These are phyloP conservation scores for Penicillium olsonii DNA, from an alignment of 2,329 filamentous ascomycete genomes.

Conservation along the genomic window DNA sequence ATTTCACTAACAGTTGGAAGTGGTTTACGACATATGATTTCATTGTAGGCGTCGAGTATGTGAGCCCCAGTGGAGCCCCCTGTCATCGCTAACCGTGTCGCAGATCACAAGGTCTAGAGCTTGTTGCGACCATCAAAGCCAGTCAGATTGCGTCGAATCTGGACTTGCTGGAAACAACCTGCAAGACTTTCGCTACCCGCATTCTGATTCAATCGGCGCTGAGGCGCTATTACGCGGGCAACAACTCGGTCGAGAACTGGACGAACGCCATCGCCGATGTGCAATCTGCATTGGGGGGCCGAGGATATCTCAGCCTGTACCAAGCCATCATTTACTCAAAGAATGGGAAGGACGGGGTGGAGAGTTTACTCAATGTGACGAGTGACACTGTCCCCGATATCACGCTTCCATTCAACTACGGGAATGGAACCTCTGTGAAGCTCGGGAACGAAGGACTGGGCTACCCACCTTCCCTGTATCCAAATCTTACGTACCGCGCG, in stretches of 20 bases:
- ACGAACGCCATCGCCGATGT: slow-evolving; percentile 63
- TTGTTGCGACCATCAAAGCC: slow-evolving; percentile 85
- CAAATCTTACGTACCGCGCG: slow-evolving; percentile 69
- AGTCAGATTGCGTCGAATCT: slow-evolving; percentile 78
- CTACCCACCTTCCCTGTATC: slow-evolving; percentile 72
- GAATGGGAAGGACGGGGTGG: slow-evolving; percentile 60
- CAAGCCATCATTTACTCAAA: slow-evolving; percentile 74
- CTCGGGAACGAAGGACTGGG: slow-evolving; percentile 66
- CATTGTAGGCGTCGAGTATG: slow-evolving; percentile 56
- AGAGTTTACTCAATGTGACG: slow-evolving; percentile 67
- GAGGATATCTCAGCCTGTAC: slow-evolving; percentile 58
- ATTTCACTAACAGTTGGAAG: slow-evolving; percentile 19
- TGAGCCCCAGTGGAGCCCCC: neutral
- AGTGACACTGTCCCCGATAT: slow-evolving; percentile 46
- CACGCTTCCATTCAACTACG: slow-evolving; percentile 60
- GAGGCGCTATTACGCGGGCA: slow-evolving; percentile 52
- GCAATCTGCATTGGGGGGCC: slow-evolving; percentile 64
- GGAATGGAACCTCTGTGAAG: slow-evolving; percentile 60
- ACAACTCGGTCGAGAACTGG: slow-evolving; percentile 64
- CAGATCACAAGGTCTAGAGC: slow-evolving; percentile 63
- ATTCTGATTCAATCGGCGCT: slow-evolving; percentile 56
- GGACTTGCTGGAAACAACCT: slow-evolving; percentile 74
- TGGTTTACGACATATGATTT: slow-evolving; percentile 64
- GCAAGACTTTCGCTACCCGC: slow-evolving; percentile 68
- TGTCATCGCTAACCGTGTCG: slow-evolving; percentile 4